Conservation (phyloP, 106 monocot species). For the Dendrobium chrysotoxum region DNA sequence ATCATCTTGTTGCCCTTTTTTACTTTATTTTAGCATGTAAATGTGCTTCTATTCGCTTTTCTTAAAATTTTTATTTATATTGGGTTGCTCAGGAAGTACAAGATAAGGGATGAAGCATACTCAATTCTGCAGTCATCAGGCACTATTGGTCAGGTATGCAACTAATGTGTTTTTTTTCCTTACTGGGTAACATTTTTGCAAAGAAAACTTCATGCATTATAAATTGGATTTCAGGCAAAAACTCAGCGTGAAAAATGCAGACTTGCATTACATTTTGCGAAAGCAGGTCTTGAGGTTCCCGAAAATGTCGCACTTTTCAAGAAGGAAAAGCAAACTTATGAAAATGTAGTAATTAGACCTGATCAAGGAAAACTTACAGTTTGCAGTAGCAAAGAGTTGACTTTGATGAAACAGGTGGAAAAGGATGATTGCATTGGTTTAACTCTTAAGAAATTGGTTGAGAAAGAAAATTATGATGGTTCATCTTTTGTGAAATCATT, state of each 20-base stretch:
- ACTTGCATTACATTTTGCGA: constrained; percentile 61
- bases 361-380: constrained; percentile 3
- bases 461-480: not conserved
- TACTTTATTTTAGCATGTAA: not conserved
- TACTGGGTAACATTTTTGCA: not conserved
- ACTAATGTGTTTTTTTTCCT: not conserved
- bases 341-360: not conserved
- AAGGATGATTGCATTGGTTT: not conserved
- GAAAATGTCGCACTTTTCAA: constrained; percentile 40
- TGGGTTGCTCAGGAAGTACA: constrained; percentile 50
- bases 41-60: not conserved
- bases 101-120: constrained; percentile 53
- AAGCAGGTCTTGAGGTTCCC: constrained; percentile 69
- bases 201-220: not conserved
- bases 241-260: constrained; percentile 63
- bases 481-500: not conserved
- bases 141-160: constrained; percentile 87
- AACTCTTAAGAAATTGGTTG: not conserved
- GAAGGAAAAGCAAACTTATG: constrained; percentile 15
- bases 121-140: constrained; percentile 72
- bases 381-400: not conserved
- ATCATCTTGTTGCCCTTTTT: not conserved
- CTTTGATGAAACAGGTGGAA: constrained; percentile 7
- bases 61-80: not conserved
- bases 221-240: constrained; percentile 32